Base-by-base conservation (phyloP, 495 filamentous ascomycete species). In the Daldinia concentrica region DNA sequence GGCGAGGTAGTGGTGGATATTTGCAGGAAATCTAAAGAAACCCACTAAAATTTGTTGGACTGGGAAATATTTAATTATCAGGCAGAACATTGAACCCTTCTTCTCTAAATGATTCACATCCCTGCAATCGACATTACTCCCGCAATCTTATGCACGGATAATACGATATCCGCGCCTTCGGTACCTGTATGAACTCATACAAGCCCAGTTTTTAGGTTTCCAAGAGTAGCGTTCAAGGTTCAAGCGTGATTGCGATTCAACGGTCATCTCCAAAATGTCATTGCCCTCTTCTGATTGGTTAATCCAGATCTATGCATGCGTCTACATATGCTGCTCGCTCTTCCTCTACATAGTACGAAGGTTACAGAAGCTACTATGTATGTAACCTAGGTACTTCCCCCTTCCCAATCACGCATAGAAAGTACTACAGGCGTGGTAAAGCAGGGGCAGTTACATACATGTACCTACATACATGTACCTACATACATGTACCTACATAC, bases 21-120 rank as follows among this genome's bases (percentile, higher is more conserved):
- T 57, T 22, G 63, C 58, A 66, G 45, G 61, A 61, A 52, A 58
- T 58, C 57, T 62, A 51, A 62, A 39, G 57, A 61, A 55, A 58
- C 52, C 62, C 71, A 51, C 70, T 68, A 60, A 73, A 73, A 37
- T 69, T 73, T 59, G 62, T 65, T 69, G 15, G 66, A 73, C 69
- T 73, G 52, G 58, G 61, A 73, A 73, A 68, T 73, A 73, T 73
- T 73, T 61, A 48, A 68, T 72, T 72, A 72, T 72, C 69, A 52
- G 63, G 57, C 29, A 34, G 34, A 36, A 60, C 58, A 58, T 62
- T 66, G 57, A 62, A 15, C 43, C 37, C 37, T 43, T 60, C 26
- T 41, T 41, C 30, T 60, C 7, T 41, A 0, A 24, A 34, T 43
- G 19, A 6, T 24, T 48, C 43, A 14, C 3, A 62, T 50, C 61